These are phyloP conservation scores for Fusarium metavorans DNA, from an alignment of 2,329 filamentous ascomycete genomes.

Conservation along the genomic window DNA sequence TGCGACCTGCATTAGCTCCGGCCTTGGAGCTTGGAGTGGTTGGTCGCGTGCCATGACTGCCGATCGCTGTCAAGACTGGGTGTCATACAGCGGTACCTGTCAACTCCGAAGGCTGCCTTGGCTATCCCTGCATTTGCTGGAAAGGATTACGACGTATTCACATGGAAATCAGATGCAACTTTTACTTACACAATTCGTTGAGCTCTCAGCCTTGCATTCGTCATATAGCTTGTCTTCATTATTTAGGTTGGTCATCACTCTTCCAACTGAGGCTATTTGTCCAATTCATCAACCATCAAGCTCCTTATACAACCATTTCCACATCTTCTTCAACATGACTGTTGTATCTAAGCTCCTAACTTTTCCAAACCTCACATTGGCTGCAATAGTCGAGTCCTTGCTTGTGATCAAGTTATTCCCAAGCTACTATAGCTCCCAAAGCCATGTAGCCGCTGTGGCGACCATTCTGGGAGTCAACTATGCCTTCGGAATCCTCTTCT, in stretches of 20 bases:
- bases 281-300: background rate
- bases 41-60: background rate
- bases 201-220: background rate
- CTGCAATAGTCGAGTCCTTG: constrained; percentile 41
- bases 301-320: background rate
- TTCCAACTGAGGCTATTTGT: background rate
- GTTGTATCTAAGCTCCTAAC: constrained; percentile 24
- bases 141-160: background rate
- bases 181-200: background rate
- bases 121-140: background rate
- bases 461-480: constrained; percentile 35
- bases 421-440: constrained; percentile 27
- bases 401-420: constrained; percentile 45
- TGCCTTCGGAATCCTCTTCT: constrained; percentile 32
- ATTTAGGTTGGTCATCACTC: background rate
- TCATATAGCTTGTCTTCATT: background rate
- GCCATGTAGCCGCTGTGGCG: constrained; percentile 19
- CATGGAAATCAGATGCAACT: background rate
- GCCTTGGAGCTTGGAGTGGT: constrained; percentile 25
- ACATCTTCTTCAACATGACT: constrained; percentile 19
- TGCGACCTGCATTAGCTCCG: constrained; percentile 33
- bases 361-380: constrained; percentile 31
- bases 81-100: background rate
- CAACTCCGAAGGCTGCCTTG: background rate
- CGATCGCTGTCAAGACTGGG: constrained; percentile 3